These are phyloP conservation scores for Tephrocybe sp. DNA, from an alignment of 768 basidiomycete genomes.

Conservation along the genomic window DNA sequence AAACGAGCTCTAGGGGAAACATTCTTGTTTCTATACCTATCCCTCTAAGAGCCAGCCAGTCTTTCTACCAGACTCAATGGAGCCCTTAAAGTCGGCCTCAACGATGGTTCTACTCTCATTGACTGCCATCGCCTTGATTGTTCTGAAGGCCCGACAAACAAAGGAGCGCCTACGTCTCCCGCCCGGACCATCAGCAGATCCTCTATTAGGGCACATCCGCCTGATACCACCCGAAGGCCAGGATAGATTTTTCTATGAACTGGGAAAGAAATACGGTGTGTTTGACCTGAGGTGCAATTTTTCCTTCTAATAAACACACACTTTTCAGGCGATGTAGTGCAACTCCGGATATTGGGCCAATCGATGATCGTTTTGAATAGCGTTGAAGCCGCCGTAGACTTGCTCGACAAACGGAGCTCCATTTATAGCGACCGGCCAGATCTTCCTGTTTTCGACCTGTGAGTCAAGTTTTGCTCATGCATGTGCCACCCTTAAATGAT, in stretches of 20 bases:
- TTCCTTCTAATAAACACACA: neutral
- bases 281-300: neutral
- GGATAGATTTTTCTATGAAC: constrained; percentile 26
- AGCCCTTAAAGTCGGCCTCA: neutral
- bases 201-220: constrained; percentile 35
- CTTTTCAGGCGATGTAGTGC: constrained; percentile 23
- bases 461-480: constrained; percentile 1
- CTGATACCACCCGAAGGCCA: constrained; percentile 28
- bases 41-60: neutral
- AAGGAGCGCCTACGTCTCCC: constrained; percentile 16
- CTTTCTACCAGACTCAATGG: neutral
- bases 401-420: constrained; percentile 25
- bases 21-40: neutral
- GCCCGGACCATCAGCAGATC: constrained; percentile 35
- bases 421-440: constrained; percentile 25
- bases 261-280: constrained; percentile 33
- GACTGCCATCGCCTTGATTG: neutral
- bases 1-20: neutral
- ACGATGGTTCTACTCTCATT: neutral
- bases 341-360: constrained; percentile 22
- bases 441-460: constrained; percentile 20
- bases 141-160: constrained; percentile 1
- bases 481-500: neutral
- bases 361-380: constrained; percentile 24
- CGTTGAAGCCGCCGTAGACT: constrained; percentile 23